Percentiles rank a stretch among this genome's conserved stretches.
phyloP scores from a whole-genome alignment of 306 rosid genomes.

The Abrus pulchellus region DNA sequence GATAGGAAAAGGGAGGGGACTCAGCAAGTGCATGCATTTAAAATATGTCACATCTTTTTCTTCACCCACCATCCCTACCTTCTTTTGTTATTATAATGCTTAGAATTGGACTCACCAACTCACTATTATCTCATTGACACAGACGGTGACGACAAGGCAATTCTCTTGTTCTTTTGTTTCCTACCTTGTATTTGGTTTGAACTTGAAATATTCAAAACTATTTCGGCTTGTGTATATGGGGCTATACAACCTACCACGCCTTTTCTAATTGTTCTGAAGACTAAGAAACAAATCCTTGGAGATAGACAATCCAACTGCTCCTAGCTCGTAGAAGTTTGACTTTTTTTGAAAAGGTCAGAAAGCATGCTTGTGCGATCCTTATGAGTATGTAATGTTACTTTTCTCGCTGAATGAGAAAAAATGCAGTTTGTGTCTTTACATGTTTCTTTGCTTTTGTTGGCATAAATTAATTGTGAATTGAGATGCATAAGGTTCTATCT shows the following conservation, averaged over 20 bases:
- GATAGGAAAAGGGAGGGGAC: constrained; percentile 19
- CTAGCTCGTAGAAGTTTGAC: constrained; percentile 10
- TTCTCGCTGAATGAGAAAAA: neutral
- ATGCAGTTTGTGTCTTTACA: neutral
- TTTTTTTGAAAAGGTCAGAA: constrained; percentile 27
- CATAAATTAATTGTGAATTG: neutral
- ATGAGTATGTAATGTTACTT: neutral
- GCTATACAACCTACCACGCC: neutral
- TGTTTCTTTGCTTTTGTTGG: constrained; percentile 6
- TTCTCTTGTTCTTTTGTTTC: constrained; percentile 17
- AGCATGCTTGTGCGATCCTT: neutral
- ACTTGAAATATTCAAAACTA: constrained; percentile 2
- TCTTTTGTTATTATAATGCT: constrained; percentile 25
- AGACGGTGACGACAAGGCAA: constrained; percentile 34
- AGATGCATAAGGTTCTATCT: neutral
- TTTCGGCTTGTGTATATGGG: neutral
- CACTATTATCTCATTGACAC: constrained; percentile 16
- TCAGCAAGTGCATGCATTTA: constrained; percentile 32
- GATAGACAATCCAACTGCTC: constrained; percentile 24
- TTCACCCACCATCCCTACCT: constrained; percentile 24
- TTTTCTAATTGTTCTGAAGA: constrained; percentile 13
- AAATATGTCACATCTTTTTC: constrained; percentile 35
- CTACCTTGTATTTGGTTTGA: constrained; percentile 18
- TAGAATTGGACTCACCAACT: constrained; percentile 35
- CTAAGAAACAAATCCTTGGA: neutral